Evolutionary conservation across 495 filamentous ascomycete species (phyloP).

Genomic region (Physcia stellaris): DNA sequence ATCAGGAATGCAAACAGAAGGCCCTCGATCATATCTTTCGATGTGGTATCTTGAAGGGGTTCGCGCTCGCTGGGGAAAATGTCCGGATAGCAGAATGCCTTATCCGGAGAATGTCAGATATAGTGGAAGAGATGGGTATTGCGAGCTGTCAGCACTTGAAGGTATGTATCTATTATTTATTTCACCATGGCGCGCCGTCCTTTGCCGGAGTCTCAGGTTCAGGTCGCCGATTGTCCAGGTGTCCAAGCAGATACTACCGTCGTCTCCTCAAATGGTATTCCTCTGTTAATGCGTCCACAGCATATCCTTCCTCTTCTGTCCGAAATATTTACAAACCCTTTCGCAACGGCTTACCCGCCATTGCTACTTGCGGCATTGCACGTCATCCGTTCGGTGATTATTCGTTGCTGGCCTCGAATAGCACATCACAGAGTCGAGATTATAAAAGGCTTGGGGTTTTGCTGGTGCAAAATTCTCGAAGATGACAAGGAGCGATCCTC

Average conservation of each 20-base stretch:
- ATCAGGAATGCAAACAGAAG: conserved; percentile 16
- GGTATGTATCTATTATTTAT: conserved; percentile 18
- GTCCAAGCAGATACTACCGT: too few species aligned
- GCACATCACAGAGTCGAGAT: conserved; percentile 53
- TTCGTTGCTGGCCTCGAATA: conserved; percentile 62
- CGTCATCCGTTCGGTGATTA: conserved; percentile 44
- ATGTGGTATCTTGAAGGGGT: conserved; percentile 39
- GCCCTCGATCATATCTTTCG: conserved; percentile 40
- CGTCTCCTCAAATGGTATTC: too few species aligned
- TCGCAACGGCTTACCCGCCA: conserved; percentile 42
- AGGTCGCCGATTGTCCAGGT: too few species aligned
- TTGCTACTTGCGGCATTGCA: conserved; percentile 39
- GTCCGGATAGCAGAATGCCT: conserved; percentile 40
- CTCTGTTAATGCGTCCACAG: conserved; percentile 16
- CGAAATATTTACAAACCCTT: conserved; percentile 52
- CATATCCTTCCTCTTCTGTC: conserved; percentile 56
- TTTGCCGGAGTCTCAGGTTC: too few species aligned
- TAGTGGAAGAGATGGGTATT: conserved; percentile 51
- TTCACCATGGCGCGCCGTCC: not conserved
- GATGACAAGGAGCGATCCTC: conserved; percentile 18
- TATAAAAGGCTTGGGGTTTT: conserved; percentile 44
- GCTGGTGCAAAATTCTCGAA: conserved; percentile 50
- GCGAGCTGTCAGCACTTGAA: conserved; percentile 62
- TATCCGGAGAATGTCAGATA: conserved; percentile 34
- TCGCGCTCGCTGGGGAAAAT: conserved; percentile 38